Base-by-base conservation (phyloP, 192 early-diverging fungal species). In the Coemansia sp. region DNA sequence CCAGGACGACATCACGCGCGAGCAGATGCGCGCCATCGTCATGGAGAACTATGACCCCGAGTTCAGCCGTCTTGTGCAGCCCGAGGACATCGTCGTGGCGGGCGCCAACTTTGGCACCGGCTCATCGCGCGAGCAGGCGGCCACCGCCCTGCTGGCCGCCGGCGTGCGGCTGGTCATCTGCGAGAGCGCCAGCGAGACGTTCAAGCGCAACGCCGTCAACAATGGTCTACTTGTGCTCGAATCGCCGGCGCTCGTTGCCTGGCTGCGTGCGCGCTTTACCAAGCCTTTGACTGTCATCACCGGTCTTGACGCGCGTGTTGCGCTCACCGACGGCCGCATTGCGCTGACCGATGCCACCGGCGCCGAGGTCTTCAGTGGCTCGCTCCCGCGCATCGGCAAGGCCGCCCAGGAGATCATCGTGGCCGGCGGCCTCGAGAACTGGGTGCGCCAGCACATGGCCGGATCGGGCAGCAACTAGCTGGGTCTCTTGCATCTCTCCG, bases 121-220 rank as follows among this genome's bases (percentile, higher is more conserved):
- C 5, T 97, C 94, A 10, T 95, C 92, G 37, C 85, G 96, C 55
- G 94, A 99, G 69, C 96, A 99, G 75, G 96, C 96, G 2, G 94
- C 96, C 10, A 99, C 96, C 0, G 92, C 93, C 9, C 72, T 98
- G 24, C 78, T 93, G 54, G 85, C 92, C 25, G 82, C 88, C 29
- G 92, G 91, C 35, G 82, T 99, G 55, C 81, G 81, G 9, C 63
- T 94, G 28, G 83, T 97, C 19, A 70, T 99, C 41, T 90, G 92
- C 39, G 94, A 90, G 5, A 95, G 94, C 14, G 90, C 92, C 49
- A 91, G 88, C n/a, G 94, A 99, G 64, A 99, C 90, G 0, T 99
- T 94, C 74, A 99, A 99, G 78, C 88, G 96, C 37, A 99, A 99
- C 53, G 93, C 93, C 14, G 91, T 99, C 62, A 99, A 99, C 81